Evolutionary conservation across 2,329 filamentous ascomycete genomes (phyloP).

Genomic region (Colletotrichum viniferum): DNA sequence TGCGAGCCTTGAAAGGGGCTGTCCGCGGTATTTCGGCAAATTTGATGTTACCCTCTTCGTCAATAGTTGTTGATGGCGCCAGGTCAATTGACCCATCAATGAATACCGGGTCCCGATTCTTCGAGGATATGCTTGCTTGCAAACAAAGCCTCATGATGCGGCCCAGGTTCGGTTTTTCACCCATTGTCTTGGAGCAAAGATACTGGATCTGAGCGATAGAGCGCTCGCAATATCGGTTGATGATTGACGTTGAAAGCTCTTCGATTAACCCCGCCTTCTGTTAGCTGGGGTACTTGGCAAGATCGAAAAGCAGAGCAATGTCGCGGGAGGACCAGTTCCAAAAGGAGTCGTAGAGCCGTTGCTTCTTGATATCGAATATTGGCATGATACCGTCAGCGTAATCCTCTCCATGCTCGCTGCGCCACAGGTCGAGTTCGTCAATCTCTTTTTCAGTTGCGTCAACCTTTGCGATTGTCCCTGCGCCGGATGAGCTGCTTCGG

Average conservation of each 20-base stretch:
- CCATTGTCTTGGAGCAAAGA: conserved; percentile 95
- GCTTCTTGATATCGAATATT: conserved; percentile 90
- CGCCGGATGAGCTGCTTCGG: not conserved
- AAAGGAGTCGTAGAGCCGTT: conserved; percentile 93
- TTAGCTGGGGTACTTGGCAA: not conserved
- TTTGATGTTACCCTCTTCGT: not conserved
- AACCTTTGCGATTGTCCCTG: conserved; percentile 70
- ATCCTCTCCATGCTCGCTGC: conserved; percentile 91
- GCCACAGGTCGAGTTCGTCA: conserved; percentile 93
- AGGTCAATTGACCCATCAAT: not conserved
- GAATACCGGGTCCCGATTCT: not conserved
- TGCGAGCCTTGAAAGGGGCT: not conserved
- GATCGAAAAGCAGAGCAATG: conserved; percentile 8
- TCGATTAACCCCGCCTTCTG: not conserved
- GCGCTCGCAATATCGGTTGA: conserved; percentile 96
- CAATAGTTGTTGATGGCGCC: not conserved
- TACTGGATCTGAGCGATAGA: conserved; percentile 99
- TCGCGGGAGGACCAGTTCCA: conserved; percentile 99
- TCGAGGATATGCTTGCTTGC: not conserved
- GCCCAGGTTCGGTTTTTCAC: conserved; percentile 82
- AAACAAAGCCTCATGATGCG: not conserved
- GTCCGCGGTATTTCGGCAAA: not conserved
- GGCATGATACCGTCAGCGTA: conserved; percentile 95
- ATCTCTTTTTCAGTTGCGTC: conserved; percentile 66
- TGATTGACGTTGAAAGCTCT: conserved; percentile 89